phyloP scores from a whole-genome alignment of 2,329 filamentous ascomycete species.

The Fusarium subtropicale region DNA sequence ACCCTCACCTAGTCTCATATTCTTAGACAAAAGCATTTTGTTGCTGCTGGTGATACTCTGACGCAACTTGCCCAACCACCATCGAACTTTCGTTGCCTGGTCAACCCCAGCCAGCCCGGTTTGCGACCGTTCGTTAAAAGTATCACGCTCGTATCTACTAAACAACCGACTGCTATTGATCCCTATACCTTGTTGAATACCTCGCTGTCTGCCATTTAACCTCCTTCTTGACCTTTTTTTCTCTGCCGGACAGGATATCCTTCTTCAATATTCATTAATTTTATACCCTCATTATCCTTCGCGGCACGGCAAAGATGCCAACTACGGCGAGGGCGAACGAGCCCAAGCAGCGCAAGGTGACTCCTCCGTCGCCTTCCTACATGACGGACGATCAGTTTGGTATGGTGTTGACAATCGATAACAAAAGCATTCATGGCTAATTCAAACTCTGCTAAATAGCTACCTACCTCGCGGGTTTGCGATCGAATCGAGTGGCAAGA shows the following conservation, averaged over 20 bases:
- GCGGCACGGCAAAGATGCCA: slow-evolving; percentile 44
- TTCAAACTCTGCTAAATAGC: slow-evolving; percentile 58
- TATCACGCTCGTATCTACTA: slow-evolving; percentile 25
- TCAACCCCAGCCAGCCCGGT: slow-evolving; percentile 42
- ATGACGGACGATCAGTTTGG: slow-evolving; percentile 77
- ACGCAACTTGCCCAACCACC: slow-evolving; percentile 29
- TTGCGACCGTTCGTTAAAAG: slow-evolving; percentile 34
- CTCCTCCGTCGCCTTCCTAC: slow-evolving; percentile 71
- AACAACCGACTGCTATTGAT: neutral
- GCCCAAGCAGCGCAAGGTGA: slow-evolving; percentile 61
- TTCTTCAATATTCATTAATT: slow-evolving; percentile 32
- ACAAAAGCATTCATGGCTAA: slow-evolving; percentile 34
- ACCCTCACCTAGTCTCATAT: slow-evolving; percentile 8
- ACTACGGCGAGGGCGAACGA: slow-evolving; percentile 51
- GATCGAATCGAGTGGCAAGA: slow-evolving; percentile 73
- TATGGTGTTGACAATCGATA: slow-evolving; percentile 50
- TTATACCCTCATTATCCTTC: slow-evolving; percentile 17
- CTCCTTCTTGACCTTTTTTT: slow-evolving; percentile 1
- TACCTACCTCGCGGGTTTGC: slow-evolving; percentile 76
- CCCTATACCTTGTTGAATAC: slow-evolving; percentile 8
- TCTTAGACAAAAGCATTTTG: slow-evolving; percentile 24
- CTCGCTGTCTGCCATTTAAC: slow-evolving; percentile 11
- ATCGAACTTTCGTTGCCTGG: slow-evolving; percentile 42
- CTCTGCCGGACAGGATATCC: slow-evolving; percentile 37
- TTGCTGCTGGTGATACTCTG: slow-evolving; percentile 44